phyloP scores from a whole-genome alignment of 768 basidiomycete genomes.

The Rhodotorula taiwanensis region DNA sequence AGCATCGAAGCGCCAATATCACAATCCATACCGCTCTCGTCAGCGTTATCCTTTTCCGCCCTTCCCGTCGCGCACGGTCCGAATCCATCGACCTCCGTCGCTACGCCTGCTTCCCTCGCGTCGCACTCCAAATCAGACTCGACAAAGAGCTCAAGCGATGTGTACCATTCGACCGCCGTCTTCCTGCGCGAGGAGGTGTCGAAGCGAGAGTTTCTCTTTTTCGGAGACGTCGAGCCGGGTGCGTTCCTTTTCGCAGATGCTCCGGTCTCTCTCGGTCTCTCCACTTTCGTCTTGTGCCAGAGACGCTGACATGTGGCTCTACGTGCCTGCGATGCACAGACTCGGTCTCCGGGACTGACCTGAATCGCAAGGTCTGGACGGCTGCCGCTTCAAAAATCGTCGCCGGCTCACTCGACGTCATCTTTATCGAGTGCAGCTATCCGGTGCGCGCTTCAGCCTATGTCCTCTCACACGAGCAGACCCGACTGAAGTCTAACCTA shows the following conservation, averaged over 20 bases:
- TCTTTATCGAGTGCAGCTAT: slow-evolving; percentile 89
- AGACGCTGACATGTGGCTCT: not conserved
- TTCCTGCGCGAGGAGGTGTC: slow-evolving; percentile 62
- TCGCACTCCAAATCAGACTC: too few species aligned
- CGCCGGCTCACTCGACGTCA: slow-evolving; percentile 58
- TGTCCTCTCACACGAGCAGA: slow-evolving; percentile 45
- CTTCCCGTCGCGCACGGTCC: slow-evolving; percentile 66
- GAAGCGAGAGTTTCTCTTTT: slow-evolving; percentile 72
- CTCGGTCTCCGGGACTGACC: slow-evolving; percentile 56
- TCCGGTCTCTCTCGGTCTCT: not conserved
- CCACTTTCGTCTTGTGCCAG: not conserved
- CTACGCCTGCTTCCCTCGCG: too few species aligned
- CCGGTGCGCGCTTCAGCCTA: slow-evolving; percentile 9
- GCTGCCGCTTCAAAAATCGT: slow-evolving; percentile 67
- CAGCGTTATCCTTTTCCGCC: too few species aligned
- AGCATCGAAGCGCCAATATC: too few species aligned
- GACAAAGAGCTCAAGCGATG: slow-evolving; percentile 32
- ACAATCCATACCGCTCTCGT: too few species aligned
- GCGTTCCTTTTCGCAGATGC: not conserved
- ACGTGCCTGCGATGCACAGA: slow-evolving; percentile 47
- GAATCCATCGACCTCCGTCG: slow-evolving; percentile 49
- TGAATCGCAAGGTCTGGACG: slow-evolving; percentile 69
- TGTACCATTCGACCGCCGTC: slow-evolving; percentile 74
- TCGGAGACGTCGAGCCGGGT: slow-evolving; percentile 81
- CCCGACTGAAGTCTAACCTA: too few species aligned